These are phyloP conservation scores for Penicillium canariense DNA, from an alignment of 495 filamentous ascomycete species.

Conservation along the genomic window DNA sequence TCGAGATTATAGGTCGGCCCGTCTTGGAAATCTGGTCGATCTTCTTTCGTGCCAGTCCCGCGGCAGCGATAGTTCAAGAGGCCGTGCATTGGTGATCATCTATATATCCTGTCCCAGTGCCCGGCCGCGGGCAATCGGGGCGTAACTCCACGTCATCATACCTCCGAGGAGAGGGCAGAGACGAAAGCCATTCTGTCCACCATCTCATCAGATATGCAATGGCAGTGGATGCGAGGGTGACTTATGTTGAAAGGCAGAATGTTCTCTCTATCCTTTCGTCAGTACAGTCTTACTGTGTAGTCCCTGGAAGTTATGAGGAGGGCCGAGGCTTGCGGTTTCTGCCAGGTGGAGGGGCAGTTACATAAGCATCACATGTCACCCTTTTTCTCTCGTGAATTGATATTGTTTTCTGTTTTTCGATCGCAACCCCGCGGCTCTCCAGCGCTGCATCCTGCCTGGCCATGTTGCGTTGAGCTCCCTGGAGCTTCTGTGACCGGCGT, in stretches of 20 bases:
- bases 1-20: too few relatives aligned
- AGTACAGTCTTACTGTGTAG: neutral
- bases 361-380: constrained; percentile 6
- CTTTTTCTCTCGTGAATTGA: constrained; percentile 2
- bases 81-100: neutral
- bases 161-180: neutral
- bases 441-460: constrained; percentile 5
- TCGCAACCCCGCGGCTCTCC: neutral
- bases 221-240: too few relatives aligned
- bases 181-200: neutral
- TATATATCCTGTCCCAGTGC: too few relatives aligned
- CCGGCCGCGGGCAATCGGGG: too few relatives aligned
- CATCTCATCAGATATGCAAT: neutral
- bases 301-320: neutral
- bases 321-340: neutral
- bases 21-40: too few relatives aligned
- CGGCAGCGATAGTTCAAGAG: too few relatives aligned
- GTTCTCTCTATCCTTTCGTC: neutral
- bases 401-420: neutral
- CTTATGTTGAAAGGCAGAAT: neutral
- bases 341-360: neutral
- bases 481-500: constrained; percentile 1
- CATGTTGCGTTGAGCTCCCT: constrained; percentile 4
- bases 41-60: too few relatives aligned
- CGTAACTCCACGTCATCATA: neutral